Evolutionary conservation across 768 basidiomycete genomes (phyloP).

Genomic region (Cystobasidiopsis lactophilus): DNA sequence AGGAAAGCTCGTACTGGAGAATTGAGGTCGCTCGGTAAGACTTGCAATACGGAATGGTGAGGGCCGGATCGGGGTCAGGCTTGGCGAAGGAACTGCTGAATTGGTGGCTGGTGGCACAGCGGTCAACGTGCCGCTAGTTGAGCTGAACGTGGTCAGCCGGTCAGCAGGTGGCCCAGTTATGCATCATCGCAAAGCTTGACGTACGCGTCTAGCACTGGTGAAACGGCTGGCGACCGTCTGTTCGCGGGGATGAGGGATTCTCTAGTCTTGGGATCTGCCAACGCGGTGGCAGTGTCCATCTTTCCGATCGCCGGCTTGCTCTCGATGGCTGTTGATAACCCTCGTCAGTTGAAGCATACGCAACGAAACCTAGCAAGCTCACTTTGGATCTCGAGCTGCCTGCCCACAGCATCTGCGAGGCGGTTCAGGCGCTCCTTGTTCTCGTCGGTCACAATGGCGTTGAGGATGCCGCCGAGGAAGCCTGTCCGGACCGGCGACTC

Average conservation of each 20-base stretch:
- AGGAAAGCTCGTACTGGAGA: constrained; percentile 21
- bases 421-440: constrained; percentile 86
- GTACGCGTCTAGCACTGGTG: constrained; percentile 1
- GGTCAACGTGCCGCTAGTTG: constrained; percentile 8
- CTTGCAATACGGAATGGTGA: constrained; percentile 15
- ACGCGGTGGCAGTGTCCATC: constrained; percentile 35
- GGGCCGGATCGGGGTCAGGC: constrained; percentile 11
- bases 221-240: constrained; percentile 24
- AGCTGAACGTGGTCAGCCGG: constrained; percentile 3
- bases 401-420: constrained; percentile 80
- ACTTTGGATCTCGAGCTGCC: constrained; percentile 68
- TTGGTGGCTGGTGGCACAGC: constrained; percentile 11
- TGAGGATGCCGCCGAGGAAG: constrained; percentile 55
- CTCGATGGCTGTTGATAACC: constrained; percentile 28
- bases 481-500: constrained; percentile 31
- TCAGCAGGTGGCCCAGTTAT: background rate
- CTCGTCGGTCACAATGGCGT: constrained; percentile 65
- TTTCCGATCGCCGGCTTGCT: constrained; percentile 58
- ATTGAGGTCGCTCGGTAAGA: constrained; percentile 17
- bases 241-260: constrained; percentile 54
- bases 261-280: constrained; percentile 70
- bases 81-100: background rate
- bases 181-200: background rate
- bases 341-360: constrained; percentile 35
- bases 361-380: no score